phyloP scores from a whole-genome alignment of 345 rosid genomes.

The Dipteronia dyeriana region DNA sequence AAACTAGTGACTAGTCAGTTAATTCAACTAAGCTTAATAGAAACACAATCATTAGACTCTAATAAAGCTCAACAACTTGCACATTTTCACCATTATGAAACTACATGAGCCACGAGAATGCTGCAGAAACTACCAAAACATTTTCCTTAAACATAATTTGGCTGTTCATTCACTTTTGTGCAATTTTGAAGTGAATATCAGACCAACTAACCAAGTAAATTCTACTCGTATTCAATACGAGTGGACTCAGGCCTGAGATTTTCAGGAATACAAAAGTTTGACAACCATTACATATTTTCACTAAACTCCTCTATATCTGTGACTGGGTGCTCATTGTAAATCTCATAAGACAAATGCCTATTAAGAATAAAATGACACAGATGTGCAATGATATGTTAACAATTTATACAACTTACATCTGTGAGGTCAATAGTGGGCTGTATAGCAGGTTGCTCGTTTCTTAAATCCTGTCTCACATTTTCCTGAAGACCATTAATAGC shows the following conservation, averaged over 20 bases:
- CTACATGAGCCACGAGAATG: background rate
- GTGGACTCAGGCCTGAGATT: background rate
- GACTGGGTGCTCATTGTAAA: background rate
- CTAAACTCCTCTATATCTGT: background rate
- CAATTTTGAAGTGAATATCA: background rate
- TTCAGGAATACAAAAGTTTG: conserved; percentile 1
- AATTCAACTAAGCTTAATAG: background rate
- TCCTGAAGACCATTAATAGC: conserved; percentile 19
- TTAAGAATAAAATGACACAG: background rate
- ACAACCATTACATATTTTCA: background rate
- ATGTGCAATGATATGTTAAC: conserved; percentile 2
- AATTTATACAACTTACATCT: conserved; percentile 33
- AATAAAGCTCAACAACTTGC: background rate
- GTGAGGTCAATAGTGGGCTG: conserved; percentile 12
- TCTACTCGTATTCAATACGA: background rate
- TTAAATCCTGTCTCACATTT: conserved; percentile 18
- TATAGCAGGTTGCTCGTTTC: conserved; percentile 19
- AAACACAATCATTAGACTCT: background rate
- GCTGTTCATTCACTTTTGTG: background rate
- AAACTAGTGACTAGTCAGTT: background rate
- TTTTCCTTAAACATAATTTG: background rate
- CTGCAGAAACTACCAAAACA: background rate
- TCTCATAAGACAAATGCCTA: background rate
- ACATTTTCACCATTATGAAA: background rate
- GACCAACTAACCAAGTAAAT: background rate